A percentile compares a stretch with the other conserved stretches of the same genome.
Evolutionary conservation across 805 yeast genomes (phyloP).

Genomic region (Saccharomycopsis sp.): DNA sequence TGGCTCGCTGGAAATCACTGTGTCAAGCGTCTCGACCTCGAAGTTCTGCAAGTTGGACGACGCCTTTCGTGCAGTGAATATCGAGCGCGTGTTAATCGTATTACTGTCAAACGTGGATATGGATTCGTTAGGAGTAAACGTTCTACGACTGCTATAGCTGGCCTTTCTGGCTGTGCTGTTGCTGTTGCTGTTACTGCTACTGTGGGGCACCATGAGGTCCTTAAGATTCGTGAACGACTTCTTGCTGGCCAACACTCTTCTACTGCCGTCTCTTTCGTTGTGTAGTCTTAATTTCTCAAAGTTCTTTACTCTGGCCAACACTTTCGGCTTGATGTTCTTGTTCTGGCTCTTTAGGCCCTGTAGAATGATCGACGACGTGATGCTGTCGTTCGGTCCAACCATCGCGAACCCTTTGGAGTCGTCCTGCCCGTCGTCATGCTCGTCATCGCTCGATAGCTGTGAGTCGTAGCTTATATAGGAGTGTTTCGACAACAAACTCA

Average conservation of each 20-base stretch:
- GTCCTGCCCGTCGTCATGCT: neutral
- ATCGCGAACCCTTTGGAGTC: neutral
- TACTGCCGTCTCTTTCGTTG: neutral
- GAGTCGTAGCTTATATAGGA: conserved; percentile 16
- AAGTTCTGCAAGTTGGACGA: neutral
- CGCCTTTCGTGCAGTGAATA: neutral
- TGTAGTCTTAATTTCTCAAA: conserved; percentile 13
- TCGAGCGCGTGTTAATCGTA: neutral
- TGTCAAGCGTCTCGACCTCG: neutral
- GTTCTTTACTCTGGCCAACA: conserved; percentile 10
- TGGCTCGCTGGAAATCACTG: neutral
- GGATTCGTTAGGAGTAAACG: neutral
- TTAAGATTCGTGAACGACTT: neutral
- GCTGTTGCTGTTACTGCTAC: neutral
- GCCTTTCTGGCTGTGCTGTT: neutral
- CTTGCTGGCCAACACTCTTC: neutral
- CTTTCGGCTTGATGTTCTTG: conserved; percentile 3
- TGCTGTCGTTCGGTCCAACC: neutral
- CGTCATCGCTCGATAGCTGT: conserved; percentile 1
- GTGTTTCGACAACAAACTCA: conserved; percentile 6
- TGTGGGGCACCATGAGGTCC: neutral
- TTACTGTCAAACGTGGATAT: neutral
- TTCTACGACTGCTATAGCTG: neutral
- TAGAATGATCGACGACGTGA: neutral
- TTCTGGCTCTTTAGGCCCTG: conserved; percentile 1